phyloP scores from a whole-genome alignment of 148 eudicot species.

The Silene conica region DNA sequence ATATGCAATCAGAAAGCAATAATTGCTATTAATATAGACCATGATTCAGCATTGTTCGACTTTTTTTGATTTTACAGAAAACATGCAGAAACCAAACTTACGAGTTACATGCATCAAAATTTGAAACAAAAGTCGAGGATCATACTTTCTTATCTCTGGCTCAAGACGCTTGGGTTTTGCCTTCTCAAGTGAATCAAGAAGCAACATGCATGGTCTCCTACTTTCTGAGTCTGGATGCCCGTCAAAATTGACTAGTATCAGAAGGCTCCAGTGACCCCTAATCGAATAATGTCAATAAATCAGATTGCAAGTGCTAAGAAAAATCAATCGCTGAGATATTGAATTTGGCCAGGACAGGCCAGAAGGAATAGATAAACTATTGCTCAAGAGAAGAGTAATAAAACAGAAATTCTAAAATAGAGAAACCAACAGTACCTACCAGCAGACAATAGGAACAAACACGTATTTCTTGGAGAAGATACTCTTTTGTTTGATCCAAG shows the following conservation, averaged over 20 bases:
- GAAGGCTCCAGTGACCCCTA: slow-evolving; percentile 74
- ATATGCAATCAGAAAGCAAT: too few species aligned
- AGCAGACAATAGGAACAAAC: slow-evolving; percentile 61
- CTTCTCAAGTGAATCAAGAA: slow-evolving; percentile 56
- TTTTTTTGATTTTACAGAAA: neutral
- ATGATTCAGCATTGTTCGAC: neutral
- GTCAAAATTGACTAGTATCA: slow-evolving; percentile 63
- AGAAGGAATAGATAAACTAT: neutral
- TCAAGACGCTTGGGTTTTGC: slow-evolving; percentile 46
- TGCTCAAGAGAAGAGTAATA: neutral
- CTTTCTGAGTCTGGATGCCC: slow-evolving; percentile 34
- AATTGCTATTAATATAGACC: neutral
- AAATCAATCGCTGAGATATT: neutral
- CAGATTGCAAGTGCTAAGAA: neutral
- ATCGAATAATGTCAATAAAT: neutral
- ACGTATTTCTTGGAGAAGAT: slow-evolving; percentile 70
- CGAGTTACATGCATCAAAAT: neutral
- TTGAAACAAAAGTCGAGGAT: neutral
- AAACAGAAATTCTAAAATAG: neutral
- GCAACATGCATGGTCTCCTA: slow-evolving; percentile 53
- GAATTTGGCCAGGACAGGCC: too few species aligned
- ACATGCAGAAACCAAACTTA: neutral
- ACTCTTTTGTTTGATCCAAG: slow-evolving; percentile 53
- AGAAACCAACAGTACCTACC: slow-evolving; percentile 37
- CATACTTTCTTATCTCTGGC: slow-evolving; percentile 54